Conservation (phyloP, 2,329 filamentous ascomycete genomes). For the Calcarisporium arbuscula region DNA sequence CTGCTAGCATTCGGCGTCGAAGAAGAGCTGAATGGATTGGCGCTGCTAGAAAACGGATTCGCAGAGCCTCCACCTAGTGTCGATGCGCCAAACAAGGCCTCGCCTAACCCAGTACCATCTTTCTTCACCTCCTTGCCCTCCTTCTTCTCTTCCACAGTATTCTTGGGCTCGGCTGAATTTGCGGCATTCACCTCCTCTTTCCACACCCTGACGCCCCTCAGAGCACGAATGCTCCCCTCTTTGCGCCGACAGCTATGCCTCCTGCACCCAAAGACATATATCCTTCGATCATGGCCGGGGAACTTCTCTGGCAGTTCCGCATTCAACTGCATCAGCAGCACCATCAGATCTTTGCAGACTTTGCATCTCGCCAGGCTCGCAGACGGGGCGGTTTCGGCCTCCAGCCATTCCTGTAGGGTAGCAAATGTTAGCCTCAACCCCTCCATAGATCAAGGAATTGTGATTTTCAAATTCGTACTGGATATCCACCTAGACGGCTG, state of each 20-base stretch:
- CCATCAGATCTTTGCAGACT: conserved; percentile 77
- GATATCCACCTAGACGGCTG: conserved; percentile 80
- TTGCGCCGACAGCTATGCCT: conserved; percentile 74
- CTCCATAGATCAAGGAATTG: too few relatives aligned
- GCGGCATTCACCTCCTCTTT: conserved; percentile 27
- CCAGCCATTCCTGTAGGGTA: conserved; percentile 75
- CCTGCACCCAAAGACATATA: conserved; percentile 82
- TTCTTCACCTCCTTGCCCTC: conserved; percentile 27
- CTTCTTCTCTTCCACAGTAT: conserved; percentile 24
- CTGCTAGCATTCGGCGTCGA: conserved; percentile 12
- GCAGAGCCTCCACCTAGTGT: conserved; percentile 31
- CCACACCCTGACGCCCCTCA: conserved; percentile 61
- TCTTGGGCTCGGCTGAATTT: conserved; percentile 21
- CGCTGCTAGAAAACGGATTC: conserved; percentile 56
- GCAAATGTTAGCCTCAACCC: too few relatives aligned
- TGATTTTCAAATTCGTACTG: conserved; percentile 58
- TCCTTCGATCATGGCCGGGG: conserved; percentile 75
- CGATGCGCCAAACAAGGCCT: conserved; percentile 64
- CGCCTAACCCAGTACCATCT: conserved; percentile 48
- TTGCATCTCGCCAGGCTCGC: conserved; percentile 77
- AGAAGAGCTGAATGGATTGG: conserved; percentile 40
- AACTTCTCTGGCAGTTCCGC: conserved; percentile 83
- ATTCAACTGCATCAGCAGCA: conserved; percentile 82
- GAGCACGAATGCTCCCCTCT: conserved; percentile 69
- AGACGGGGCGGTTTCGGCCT: conserved; percentile 63